Evolutionary conservation across 2,329 filamentous ascomycete species (phyloP).

Genomic region (Aspergillus flavus): DNA sequence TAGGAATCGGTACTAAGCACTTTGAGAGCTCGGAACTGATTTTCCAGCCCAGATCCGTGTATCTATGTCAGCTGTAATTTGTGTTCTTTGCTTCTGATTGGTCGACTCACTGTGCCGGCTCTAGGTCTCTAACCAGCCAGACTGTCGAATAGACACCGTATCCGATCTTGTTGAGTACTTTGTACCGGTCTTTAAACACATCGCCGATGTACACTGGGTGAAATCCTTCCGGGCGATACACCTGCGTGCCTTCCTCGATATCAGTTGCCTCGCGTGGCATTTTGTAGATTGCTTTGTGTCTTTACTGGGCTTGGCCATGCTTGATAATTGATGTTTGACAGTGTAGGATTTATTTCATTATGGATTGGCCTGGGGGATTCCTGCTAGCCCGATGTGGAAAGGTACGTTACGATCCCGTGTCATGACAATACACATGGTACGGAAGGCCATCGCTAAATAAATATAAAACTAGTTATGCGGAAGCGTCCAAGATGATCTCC

Average conservation of each 20-base stretch:
- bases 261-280: not conserved
- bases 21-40: not conserved
- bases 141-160: not conserved
- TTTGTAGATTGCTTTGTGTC: not conserved
- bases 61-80: not conserved
- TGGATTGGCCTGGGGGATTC: too few relatives aligned
- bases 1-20: not conserved
- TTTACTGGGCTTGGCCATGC: too few relatives aligned
- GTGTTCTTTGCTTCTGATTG: fast-evolving
- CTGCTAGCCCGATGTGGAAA: too few relatives aligned
- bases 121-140: not conserved
- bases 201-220: not conserved
- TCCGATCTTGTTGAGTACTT: not conserved
- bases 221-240: not conserved
- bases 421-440: too few relatives aligned
- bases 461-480: not conserved
- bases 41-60: not conserved
- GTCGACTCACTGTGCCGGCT: not conserved
- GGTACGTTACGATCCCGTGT: too few relatives aligned
- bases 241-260: not conserved
- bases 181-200: not conserved
- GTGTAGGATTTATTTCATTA: too few relatives aligned
- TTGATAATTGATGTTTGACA: too few relatives aligned
- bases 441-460: too few relatives aligned
- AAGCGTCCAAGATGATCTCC: not conserved